Percentiles rank a stretch among this genome's conserved stretches.
These are phyloP conservation scores for Neurospora crassa DNA, from an alignment of 2,329 filamentous ascomycete species.

Conservation along the genomic window DNA sequence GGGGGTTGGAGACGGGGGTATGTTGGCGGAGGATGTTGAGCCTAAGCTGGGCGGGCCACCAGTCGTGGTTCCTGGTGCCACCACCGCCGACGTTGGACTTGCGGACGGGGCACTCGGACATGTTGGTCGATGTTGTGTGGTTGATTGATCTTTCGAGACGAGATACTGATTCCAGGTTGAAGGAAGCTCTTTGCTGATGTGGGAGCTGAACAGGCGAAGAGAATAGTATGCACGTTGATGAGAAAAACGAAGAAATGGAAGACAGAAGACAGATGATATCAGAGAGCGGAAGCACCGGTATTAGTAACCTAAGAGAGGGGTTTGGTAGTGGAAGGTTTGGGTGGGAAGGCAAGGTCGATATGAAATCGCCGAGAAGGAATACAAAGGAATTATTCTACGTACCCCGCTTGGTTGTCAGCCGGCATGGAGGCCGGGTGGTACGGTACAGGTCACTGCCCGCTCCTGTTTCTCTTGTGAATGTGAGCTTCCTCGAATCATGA, in stretches of 20 bases:
- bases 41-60: slow-evolving; percentile 62
- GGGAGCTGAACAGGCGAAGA: neutral
- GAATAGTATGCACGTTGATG: neutral
- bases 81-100: slow-evolving; percentile 41
- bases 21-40: slow-evolving; percentile 68
- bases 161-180: neutral
- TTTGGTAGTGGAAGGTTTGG: neutral
- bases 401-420: neutral
- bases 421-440: neutral
- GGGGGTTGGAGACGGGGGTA: slow-evolving; percentile 51
- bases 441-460: neutral
- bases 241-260: neutral
- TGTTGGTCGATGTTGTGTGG: slow-evolving; percentile 3
- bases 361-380: neutral
- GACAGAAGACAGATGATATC: neutral
- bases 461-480: neutral
- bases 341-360: neutral
- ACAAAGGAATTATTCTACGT: neutral
- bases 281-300: neutral
- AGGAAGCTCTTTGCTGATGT: neutral
- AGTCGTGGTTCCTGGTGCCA: slow-evolving; percentile 60
- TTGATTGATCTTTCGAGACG: neutral
- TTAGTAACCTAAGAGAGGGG: neutral
- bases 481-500: neutral
- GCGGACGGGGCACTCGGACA: slow-evolving; percentile 25